These are phyloP conservation scores for Eucalyptus virginea DNA, from an alignment of 345 rosid genomes.

Conservation along the genomic window DNA sequence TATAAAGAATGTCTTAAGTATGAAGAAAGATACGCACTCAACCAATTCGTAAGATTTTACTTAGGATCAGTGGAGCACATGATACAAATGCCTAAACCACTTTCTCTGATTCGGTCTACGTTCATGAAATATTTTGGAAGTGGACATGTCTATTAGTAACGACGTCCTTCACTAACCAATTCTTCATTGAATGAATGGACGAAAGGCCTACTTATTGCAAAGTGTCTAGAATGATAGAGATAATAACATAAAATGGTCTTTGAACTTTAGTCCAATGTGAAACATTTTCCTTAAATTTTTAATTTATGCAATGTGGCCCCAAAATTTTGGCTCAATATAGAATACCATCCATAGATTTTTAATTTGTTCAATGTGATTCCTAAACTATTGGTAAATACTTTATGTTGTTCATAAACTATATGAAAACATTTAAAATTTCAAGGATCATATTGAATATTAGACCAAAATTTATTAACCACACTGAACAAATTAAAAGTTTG, in stretches of 20 bases:
- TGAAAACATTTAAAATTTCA: no score
- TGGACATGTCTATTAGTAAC: neutral
- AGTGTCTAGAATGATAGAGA: neutral
- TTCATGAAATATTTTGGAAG: neutral
- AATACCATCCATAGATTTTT: no score
- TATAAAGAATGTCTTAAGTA: neutral
- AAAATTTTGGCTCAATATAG: neutral
- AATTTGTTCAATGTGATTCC: neutral
- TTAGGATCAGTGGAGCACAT: neutral
- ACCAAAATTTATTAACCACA: rapidly evolving
- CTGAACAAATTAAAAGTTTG: no score
- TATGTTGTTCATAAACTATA: neutral
- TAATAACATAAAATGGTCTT: no score
- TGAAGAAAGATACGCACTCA: neutral
- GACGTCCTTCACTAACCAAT: neutral
- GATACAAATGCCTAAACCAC: neutral
- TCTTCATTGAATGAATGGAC: neutral
- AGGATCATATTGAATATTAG: neutral
- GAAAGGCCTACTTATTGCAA: neutral
- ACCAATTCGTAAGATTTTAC: neutral
- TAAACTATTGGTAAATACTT: neutral
- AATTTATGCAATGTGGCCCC: neutral
- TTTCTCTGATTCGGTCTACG: neutral
- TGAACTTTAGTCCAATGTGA: neutral
- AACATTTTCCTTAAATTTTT: no score